Percentiles rank a stretch among this genome's conserved stretches.
phyloP scores from a whole-genome alignment of 208 protist genomes.

The Blastocrithidia nonstop region DNA sequence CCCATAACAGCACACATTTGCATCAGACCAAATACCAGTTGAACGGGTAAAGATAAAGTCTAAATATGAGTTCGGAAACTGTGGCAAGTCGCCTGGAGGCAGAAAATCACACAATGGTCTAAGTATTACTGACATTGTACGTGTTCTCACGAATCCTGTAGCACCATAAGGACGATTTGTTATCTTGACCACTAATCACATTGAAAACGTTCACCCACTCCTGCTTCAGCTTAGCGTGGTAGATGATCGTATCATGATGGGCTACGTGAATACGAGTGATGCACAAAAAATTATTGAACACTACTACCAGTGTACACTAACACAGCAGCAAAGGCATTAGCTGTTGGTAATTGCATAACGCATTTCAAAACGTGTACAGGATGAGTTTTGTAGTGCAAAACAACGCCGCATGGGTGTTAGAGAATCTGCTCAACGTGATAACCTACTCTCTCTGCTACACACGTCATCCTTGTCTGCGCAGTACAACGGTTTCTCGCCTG shows the following conservation, averaged over 20 bases:
- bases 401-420: neutral
- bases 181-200: constrained; percentile 87
- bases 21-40: too few relatives aligned
- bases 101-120: constrained; percentile 1
- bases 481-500: constrained; percentile 45
- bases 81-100: too few relatives aligned
- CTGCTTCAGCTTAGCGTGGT: constrained; percentile 49
- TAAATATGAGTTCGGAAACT: too few relatives aligned
- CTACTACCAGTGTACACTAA: too few relatives aligned
- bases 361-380: too few relatives aligned
- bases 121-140: constrained; percentile 1
- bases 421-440: neutral
- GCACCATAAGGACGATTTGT: constrained; percentile 66
- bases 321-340: too few relatives aligned
- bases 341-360: too few relatives aligned
- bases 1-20: too few relatives aligned
- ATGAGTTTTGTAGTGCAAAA: too few relatives aligned
- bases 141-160: constrained; percentile 48
- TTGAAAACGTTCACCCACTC: constrained; percentile 50
- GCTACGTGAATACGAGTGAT: constrained; percentile 12
- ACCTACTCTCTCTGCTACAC: constrained; percentile 6
- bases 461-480: constrained; percentile 4
- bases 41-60: too few relatives aligned
- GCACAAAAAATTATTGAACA: constrained; percentile 35
- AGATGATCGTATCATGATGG: constrained; percentile 55